Evolutionary conservation across 2,329 filamentous ascomycete species (phyloP), one percentile per base, ranked within the genome.

Genomic region (Rhynchosporium secalis): DNA sequence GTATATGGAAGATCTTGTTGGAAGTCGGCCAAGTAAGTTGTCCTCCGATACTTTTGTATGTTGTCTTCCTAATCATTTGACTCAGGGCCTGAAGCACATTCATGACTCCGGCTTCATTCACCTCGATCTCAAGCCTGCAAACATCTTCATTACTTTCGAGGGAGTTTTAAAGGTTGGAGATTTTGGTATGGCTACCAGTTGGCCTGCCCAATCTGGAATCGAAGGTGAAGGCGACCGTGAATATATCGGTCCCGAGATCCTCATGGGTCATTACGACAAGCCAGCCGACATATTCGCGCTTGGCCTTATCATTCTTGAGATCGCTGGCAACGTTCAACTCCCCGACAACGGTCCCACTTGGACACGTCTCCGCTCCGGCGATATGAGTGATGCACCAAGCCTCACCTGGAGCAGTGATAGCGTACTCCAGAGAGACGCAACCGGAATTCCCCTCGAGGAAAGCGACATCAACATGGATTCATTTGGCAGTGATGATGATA

Each of bases 1-100:
- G 95, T 65, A 97, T 98, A 75, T 99, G 95, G 92, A 99, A 99
- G 79, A 94, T 98, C 62, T 79, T 98, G 70, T 84, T 96, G 47
- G 95, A 99, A 75, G 77, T 96, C 63, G 84, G 88, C 71, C 79
- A 89, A 80, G 92, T 95, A 84, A 78, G 89, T 80, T 51, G 2
- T 43, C 8, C 7, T 7, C 52, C 45, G 59, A 36, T 15, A 36
- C 49, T 7, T 10, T 5, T 51, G 54, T 58, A 43, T 33, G 56
- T 43, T 59, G 12, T 56, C 33, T 59, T 3, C 54, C 65, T 73
- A 64, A 73, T 59, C 65, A 71, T 74, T 69, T 46, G 20, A 59
- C 61, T 13, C 66, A 96, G 90, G 95, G 95, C 43, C 76, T 99
- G 65, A 89, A 92, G 75, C 89, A 94, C 66, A 95, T 99, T 56